These are phyloP conservation scores for Sphaerulina vaccinii DNA, from an alignment of 2,329 filamentous ascomycete genomes.

Conservation along the genomic window DNA sequence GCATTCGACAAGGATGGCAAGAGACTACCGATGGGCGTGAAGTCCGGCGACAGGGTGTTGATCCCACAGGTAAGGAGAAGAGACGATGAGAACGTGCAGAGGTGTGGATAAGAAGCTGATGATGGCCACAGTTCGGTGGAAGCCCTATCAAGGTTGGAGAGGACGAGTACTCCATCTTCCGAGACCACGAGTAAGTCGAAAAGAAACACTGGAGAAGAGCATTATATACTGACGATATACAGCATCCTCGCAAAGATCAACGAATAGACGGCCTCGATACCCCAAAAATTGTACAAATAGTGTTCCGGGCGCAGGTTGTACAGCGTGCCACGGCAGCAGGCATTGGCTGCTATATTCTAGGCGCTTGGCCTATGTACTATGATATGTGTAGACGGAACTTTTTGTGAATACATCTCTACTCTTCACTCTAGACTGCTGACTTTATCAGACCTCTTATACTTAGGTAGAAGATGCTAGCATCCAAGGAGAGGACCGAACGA, in stretches of 20 bases:
- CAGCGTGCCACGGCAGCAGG: constrained; percentile 7
- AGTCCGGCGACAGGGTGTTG: constrained; percentile 84
- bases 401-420: constrained; percentile 20
- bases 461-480: too few relatives aligned
- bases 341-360: constrained; percentile 6
- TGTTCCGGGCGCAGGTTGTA: constrained; percentile 17
- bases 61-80: constrained; percentile 76
- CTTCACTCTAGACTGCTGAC: constrained; percentile 3
- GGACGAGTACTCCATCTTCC: constrained; percentile 93
- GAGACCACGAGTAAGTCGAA: constrained; percentile 85
- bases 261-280: constrained; percentile 60
- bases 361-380: constrained; percentile 14
- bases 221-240: constrained; percentile 24
- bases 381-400: constrained; percentile 15
- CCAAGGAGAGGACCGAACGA: too few relatives aligned
- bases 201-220: background rate
- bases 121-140: constrained; percentile 70
- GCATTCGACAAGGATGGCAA: constrained; percentile 84
- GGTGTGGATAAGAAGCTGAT: constrained; percentile 2
- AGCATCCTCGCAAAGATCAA: constrained; percentile 99
- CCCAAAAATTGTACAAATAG: constrained; percentile 29
- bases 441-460: background rate
- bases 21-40: constrained; percentile 79
- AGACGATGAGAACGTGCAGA: background rate
- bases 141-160: constrained; percentile 96